Base-by-base conservation (phyloP, 2,329 filamentous ascomycete species). In the Fusarium avenaceum region DNA sequence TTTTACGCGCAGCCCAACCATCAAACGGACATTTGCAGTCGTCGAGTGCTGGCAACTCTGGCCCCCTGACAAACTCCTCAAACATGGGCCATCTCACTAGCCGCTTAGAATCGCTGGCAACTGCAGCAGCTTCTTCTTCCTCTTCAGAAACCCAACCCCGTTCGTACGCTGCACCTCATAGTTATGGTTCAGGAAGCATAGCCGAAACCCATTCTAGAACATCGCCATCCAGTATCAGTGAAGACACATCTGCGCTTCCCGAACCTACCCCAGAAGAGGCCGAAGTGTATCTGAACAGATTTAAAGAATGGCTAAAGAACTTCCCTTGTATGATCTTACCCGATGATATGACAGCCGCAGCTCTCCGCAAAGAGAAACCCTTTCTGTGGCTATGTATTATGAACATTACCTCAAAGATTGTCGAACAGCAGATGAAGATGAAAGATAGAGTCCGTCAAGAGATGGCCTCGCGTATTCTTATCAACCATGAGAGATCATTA, bases 331-430 rank as follows among this genome's bases (percentile, higher is more conserved):
- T 85, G 45, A 73, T 81, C 44, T 65, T 87, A 1, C 75, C 79
- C 1, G 58, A 76, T 0, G 73, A 76, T 17, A 76, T 77, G 49
- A 80, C 78, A 0, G 79, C 82, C 4, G 71, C 76, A 35, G 65
- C 75, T n/a, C 74, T 87, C 1, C 79, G 74, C 4, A 71, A 71
- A 10, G 74, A 80, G 19, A 74, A 78, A 4, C 85, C 87, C 0
- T 86, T 86, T 49, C 69, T 87, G 7, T 86, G 83, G 81, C 69
- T 85, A 10, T 81, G 80, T 35, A 84, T 87, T 46, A 79, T 83
- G 70, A 78, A 83, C 39, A 72, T 85, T 11, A 81, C 82, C 3
- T 80, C 79, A 43, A 82, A 80, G 65, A 81, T 80, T 2, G 74
- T 77, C 0, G 70, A 76, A 4, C 78, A 80, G 51, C 83, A 86